Percentiles rank a stretch among this genome's conserved stretches.
Conservation (phyloP, 1,284 basidiomycete genomes). For the Apiotrichum mycotoxinovorans region DNA sequence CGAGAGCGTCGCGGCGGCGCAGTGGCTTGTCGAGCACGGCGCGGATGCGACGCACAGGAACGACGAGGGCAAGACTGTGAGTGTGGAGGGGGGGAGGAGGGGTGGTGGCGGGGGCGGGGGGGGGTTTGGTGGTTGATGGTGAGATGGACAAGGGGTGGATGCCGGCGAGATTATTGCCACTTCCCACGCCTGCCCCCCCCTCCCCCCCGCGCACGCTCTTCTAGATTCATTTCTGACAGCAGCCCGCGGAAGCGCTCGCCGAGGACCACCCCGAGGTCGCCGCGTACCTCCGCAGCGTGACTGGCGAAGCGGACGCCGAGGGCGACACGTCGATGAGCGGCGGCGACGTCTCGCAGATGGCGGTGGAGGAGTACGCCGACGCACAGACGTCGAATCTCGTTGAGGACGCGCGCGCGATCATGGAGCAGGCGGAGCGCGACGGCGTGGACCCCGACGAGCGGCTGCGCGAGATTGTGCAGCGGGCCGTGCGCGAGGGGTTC, state of each 20-base stretch:
- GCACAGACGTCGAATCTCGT: conserved; percentile 66
- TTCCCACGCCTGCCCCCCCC: no score
- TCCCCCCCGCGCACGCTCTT: no score
- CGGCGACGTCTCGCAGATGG: conserved; percentile 61
- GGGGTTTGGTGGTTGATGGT: no score
- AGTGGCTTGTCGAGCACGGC: conserved; percentile 74
- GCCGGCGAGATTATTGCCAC: no score
- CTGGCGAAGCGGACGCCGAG: conserved; percentile 23
- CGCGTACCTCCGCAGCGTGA: conserved; percentile 59
- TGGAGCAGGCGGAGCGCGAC: conserved; percentile 41
- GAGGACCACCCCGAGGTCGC: conserved; percentile 72
- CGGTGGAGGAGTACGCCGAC: conserved; percentile 66
- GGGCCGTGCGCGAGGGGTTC: conserved; percentile 40
- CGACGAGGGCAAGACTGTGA: conserved; percentile 68
- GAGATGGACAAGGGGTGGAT: no score
- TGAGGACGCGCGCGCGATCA: conserved; percentile 59
- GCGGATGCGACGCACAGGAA: conserved; percentile 65
- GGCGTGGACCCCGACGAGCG: conserved; percentile 44
- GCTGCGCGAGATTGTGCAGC: conserved; percentile 42
- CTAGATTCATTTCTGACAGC: conserved; percentile 1
- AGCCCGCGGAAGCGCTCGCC: conserved; percentile 70
- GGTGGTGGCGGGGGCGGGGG: no score
- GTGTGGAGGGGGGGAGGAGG: no score
- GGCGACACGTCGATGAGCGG: conserved; percentile 9
- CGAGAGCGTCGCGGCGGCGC: conserved; percentile 73